Base-by-base conservation (phyloP, 2,329 filamentous ascomycete genomes). In the Microascus cirrosus region DNA sequence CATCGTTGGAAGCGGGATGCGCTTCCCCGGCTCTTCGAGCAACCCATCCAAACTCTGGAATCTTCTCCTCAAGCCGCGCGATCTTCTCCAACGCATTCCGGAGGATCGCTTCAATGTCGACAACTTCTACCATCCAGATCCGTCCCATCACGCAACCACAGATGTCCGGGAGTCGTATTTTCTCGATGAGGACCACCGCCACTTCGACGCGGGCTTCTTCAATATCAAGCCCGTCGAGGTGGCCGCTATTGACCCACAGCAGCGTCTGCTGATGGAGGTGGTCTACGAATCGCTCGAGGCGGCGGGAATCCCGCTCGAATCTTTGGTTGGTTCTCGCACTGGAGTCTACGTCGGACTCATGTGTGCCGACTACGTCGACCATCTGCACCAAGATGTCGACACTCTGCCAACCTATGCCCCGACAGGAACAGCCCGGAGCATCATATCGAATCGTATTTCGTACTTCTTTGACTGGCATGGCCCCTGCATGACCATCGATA, bases 381-480 rank as follows among this genome's bases (percentile, higher is more conserved):
- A 71, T 59, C 55, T 62, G 3, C 59, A 64, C 7, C 65, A 66
- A 52, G 73, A 76, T 56, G 65, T 68, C 0, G 71, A 76, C 18
- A 66, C 62, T 3, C 56, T 63, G 7, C 63, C 66, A 12, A 65
- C 64, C 1, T 71, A 70, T 36, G 64, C 68, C 1, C 66, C 65
- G 1, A 57, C 55, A 8, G 54, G 54, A 6, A 65, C 63, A 0
- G 65, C 62, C 15, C 53, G 62, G 8, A 66, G 64, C 10, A 67
- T 74, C 3, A 39, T 73, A 5, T 64, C 73, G 0, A 77, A 76
- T 59, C 67, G 74, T 1, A 61, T 74, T 13, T 72, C 70, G 15
- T 71, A 70, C 53, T 68, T 67, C 58, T 74, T 70, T 54, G 65
- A 72, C 55, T 61, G 69, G 42, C 62, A 63, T 10, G 71, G 71